phyloP scores from a whole-genome alignment of 129 eudicot species.

The Flaveria ramosissima region DNA sequence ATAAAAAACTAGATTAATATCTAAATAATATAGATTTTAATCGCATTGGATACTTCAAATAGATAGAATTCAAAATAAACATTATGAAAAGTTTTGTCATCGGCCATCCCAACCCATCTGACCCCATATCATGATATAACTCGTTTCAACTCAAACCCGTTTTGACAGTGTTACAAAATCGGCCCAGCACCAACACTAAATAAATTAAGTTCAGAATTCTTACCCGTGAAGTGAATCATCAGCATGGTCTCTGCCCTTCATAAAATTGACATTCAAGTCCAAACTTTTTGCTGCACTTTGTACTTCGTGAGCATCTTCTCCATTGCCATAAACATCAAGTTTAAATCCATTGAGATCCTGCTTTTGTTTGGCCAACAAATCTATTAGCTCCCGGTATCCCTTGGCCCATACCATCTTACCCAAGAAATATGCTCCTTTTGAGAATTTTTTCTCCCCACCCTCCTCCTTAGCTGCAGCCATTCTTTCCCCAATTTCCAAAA shows the following conservation, averaged over 20 bases:
- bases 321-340: constrained; percentile 88
- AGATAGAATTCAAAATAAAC: background rate
- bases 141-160: background rate
- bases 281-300: constrained; percentile 69
- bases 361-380: constrained; percentile 80
- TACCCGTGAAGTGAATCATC: constrained; percentile 93
- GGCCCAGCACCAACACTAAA: background rate
- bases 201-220: constrained; percentile 9
- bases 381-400: constrained; percentile 87
- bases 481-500: constrained; percentile 79
- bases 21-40: background rate
- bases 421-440: constrained; percentile 94
- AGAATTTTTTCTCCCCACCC: constrained; percentile 66
- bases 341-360: constrained; percentile 81
- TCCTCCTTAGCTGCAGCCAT: constrained; percentile 72
- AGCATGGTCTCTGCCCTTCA: constrained; percentile 97
- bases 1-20: background rate
- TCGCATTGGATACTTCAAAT: background rate
- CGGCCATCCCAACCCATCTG: background rate
- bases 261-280: constrained; percentile 73
- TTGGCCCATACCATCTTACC: constrained; percentile 99
- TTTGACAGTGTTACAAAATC: background rate
- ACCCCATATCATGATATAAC: background rate
- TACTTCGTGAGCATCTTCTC: constrained; percentile 97
- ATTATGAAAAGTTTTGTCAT: background rate